Evolutionary conservation across 2,329 filamentous ascomycete species (phyloP).

Genomic region (Talaromyces marneffei): DNA sequence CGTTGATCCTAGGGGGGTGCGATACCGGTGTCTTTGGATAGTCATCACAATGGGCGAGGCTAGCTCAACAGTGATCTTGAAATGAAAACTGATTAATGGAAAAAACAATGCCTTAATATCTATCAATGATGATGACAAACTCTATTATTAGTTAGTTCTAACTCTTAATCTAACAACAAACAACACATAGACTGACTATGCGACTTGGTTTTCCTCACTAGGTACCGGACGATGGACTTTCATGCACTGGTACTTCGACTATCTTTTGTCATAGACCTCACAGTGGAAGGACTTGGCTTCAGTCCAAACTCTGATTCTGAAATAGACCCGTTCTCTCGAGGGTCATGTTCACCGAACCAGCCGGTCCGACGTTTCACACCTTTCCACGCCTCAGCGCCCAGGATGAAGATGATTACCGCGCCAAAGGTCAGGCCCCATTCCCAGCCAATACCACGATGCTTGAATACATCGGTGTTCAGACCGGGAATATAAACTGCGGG

Average conservation of each 20-base stretch:
- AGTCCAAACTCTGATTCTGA: slow-evolving; percentile 13
- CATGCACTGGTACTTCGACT: slow-evolving; percentile 2
- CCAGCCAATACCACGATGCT: slow-evolving; percentile 60
- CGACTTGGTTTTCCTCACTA: too few species aligned
- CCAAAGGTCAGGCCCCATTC: slow-evolving; percentile 66
- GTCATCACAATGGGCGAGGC: not conserved
- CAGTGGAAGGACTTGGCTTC: not conserved
- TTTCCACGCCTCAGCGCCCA: slow-evolving; percentile 62
- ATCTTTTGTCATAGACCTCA: slow-evolving; percentile 7
- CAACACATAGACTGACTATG: not conserved
- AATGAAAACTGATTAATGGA: not conserved
- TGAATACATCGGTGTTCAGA: slow-evolving; percentile 60
- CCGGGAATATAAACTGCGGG: slow-evolving; percentile 63
- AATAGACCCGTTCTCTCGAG: not conserved
- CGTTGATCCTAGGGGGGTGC: not conserved
- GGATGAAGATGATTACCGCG: slow-evolving; percentile 56
- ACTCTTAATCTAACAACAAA: not conserved
- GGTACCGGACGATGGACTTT: not conserved
- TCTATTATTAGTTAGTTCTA: not conserved
- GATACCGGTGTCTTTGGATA: not conserved
- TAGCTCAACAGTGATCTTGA: not conserved
- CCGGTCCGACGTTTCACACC: slow-evolving; percentile 57
- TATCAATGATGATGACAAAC: not conserved
- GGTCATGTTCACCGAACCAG: slow-evolving; percentile 14
- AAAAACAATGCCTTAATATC: not conserved